Evolutionary conservation across 192 early-diverging fungal species (phyloP).

Genomic region (Umbelopsis sp.): DNA sequence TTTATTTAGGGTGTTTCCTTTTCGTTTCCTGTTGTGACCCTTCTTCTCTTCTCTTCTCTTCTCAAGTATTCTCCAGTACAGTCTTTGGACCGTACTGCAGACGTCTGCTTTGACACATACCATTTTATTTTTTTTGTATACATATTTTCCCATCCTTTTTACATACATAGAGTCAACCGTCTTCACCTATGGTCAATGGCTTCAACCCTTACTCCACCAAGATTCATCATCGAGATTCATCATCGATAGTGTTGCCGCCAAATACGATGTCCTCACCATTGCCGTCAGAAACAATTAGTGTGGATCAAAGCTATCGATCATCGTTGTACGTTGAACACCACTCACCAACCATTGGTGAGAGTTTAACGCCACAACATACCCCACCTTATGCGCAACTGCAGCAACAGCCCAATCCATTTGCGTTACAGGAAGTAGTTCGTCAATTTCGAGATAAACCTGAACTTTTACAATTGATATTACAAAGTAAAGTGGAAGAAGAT

Average conservation of each 20-base stretch:
- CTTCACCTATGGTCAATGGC: constrained; percentile 4
- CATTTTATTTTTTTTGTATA: neutral
- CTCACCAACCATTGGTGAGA: neutral
- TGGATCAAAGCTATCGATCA: neutral
- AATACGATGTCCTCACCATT: neutral
- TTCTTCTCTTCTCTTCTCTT: constrained; percentile 1
- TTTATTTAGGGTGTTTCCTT: constrained; percentile 1
- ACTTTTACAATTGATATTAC: constrained; percentile 51
- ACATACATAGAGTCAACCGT: neutral
- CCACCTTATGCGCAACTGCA: neutral
- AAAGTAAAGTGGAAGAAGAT: constrained; percentile 61
- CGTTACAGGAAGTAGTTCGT: constrained; percentile 51
- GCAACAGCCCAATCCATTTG: constrained; percentile 24
- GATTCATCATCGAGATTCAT: neutral
- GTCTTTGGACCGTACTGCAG: neutral
- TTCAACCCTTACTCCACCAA: neutral
- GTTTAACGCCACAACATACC: neutral
- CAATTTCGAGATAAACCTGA: constrained; percentile 53
- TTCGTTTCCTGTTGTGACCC: neutral
- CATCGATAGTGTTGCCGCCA: neutral
- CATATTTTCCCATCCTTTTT: neutral
- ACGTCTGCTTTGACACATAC: neutral
- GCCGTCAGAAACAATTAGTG: neutral
- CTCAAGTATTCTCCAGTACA: neutral
- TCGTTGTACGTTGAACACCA: neutral